Percentiles rank a stretch among this genome's conserved stretches.
These are phyloP conservation scores for Heracleum sosnowskyi DNA, from an alignment of 129 eudicot genomes.

Conservation along the genomic window DNA sequence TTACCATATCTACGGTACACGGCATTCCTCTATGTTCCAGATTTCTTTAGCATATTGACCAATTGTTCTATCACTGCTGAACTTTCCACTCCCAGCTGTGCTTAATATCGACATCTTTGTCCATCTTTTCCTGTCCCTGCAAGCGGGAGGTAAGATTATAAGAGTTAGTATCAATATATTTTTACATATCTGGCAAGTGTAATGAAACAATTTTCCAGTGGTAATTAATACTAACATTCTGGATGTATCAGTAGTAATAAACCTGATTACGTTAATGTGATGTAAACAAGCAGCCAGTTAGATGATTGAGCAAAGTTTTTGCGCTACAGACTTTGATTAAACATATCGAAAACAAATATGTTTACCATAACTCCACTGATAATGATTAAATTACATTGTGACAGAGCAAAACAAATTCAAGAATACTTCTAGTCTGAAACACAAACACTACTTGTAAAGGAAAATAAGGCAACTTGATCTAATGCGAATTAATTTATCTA, in stretches of 20 bases:
- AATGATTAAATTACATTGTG: background rate
- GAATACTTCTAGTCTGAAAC: background rate
- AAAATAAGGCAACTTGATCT: background rate
- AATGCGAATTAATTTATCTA: background rate
- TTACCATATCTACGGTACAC: constrained; percentile 34
- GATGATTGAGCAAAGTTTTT: background rate
- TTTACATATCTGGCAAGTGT: background rate
- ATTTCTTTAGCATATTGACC: constrained; percentile 87
- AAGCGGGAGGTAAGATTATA: background rate
- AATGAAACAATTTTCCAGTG: background rate
- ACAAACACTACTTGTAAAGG: background rate
- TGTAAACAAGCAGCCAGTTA: background rate
- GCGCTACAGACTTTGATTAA: background rate
- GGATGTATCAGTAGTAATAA: background rate
- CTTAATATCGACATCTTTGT: constrained; percentile 90
- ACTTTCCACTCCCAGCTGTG: constrained; percentile 98
- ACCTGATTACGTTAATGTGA: background rate
- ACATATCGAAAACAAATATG: background rate
- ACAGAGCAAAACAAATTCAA: background rate
- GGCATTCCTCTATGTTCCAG: constrained; percentile 75
- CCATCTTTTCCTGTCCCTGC: constrained; percentile 96
- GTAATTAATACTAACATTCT: too few relatives aligned
- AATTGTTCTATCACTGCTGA: constrained; percentile 96
- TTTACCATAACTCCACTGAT: background rate
- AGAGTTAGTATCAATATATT: background rate